A percentile compares a stretch with the other conserved stretches of the same genome.
Evolutionary conservation across 495 filamentous ascomycete species (phyloP).

Genomic region (Penicillium parvum): DNA sequence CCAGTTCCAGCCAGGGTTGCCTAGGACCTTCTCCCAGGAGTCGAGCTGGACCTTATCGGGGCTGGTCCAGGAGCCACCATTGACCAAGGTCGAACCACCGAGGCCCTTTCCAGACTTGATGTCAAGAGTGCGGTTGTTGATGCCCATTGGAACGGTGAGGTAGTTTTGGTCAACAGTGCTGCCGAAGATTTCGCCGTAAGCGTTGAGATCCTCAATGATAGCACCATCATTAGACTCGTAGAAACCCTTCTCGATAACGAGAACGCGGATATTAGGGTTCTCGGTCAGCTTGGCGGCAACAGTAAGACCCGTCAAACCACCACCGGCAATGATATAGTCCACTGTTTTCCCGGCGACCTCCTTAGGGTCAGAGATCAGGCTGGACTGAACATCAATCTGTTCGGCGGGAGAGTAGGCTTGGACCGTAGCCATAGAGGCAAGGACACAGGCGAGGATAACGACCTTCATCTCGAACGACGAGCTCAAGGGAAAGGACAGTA

Average conservation of each 20-base stretch:
- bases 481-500: too few relatives aligned
- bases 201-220: constrained; percentile 32
- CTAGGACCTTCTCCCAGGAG: constrained; percentile 45
- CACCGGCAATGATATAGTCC: constrained; percentile 36
- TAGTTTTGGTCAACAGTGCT: constrained; percentile 19
- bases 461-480: too few relatives aligned
- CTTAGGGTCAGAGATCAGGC: constrained; percentile 19
- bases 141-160: constrained; percentile 5
- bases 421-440: constrained; percentile 3
- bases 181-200: constrained; percentile 33
- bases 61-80: constrained; percentile 47
- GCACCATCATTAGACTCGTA: constrained; percentile 26
- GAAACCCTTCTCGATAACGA: constrained; percentile 50
- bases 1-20: constrained; percentile 51
- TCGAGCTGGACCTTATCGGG: constrained; percentile 44
- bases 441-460: too few relatives aligned
- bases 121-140: constrained; percentile 11
- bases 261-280: constrained; percentile 41
- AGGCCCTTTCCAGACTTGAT: constrained; percentile 24
- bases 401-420: constrained; percentile 1
- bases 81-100: constrained; percentile 55
- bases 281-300: constrained; percentile 41
- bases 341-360: constrained; percentile 10
- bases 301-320: constrained; percentile 31
- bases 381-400: constrained; percentile 17